A percentile compares a stretch with the other conserved stretches of the same genome.
Evolutionary conservation across 2,329 filamentous ascomycete genomes (phyloP).

Genomic region (Colletotrichum sp.): DNA sequence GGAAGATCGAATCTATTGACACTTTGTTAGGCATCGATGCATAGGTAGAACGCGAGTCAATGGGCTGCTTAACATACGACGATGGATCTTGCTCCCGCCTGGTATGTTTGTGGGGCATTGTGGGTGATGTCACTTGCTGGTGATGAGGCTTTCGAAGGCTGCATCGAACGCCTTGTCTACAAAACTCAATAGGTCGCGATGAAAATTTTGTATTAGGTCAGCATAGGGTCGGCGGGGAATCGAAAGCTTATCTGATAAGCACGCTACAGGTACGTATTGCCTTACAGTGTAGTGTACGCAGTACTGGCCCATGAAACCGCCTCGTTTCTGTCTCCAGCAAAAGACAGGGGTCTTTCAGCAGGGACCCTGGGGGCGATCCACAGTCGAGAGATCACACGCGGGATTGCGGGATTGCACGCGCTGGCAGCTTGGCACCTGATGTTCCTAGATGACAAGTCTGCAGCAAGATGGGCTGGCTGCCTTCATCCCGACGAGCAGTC

Average conservation of each 20-base stretch:
- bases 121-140: slow-evolving; percentile 15
- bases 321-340: background rate
- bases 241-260: background rate
- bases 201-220: slow-evolving; percentile 13
- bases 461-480: background rate
- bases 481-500: background rate
- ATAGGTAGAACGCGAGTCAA: background rate
- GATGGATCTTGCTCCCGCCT: slow-evolving; percentile 62
- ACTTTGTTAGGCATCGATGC: background rate
- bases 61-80: slow-evolving; percentile 45
- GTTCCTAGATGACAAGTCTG: background rate
- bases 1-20: slow-evolving; percentile 54
- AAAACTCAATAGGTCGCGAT: background rate
- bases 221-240: background rate
- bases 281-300: background rate
- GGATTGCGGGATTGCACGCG: slow-evolving; percentile 9
- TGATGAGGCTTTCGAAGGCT: background rate
- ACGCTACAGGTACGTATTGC: background rate
- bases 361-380: slow-evolving; percentile 2
- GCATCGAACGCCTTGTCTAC: background rate
- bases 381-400: slow-evolving; percentile 8
- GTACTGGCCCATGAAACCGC: background rate
- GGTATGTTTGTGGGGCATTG: slow-evolving; percentile 90
- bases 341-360: background rate
- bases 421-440: slow-evolving; percentile 21